phyloP scores from a whole-genome alignment of 352 stramenopile genomes.

The Pythium rishiriense region DNA sequence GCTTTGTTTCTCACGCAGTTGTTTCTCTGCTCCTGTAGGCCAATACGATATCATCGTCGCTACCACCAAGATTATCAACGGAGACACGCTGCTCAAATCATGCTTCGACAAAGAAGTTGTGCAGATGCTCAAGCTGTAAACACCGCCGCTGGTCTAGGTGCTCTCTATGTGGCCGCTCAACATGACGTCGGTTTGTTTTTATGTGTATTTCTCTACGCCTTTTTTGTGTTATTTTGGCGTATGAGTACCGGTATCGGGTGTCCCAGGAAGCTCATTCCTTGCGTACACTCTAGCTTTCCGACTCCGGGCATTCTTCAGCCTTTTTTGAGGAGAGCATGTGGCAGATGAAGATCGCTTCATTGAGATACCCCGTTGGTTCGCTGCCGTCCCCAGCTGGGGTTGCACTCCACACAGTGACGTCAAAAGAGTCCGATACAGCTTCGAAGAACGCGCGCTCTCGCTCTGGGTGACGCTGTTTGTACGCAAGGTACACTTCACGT shows the following conservation, averaged over 20 bases:
- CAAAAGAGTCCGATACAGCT: conserved; percentile 35
- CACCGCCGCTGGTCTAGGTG: background rate
- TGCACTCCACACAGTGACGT: conserved; percentile 36
- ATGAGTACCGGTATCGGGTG: too few relatives aligned
- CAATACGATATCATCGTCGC: conserved; percentile 92
- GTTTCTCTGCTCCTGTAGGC: conserved; percentile 41
- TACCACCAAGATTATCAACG: conserved; percentile 93
- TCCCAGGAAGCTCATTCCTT: background rate
- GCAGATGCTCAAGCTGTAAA: conserved; percentile 69
- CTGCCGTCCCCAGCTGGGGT: background rate
- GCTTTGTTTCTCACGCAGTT: conserved; percentile 4
- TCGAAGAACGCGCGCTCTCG: conserved; percentile 56
- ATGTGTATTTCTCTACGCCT: background rate
- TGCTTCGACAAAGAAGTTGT: conserved; percentile 86
- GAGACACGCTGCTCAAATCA: conserved; percentile 83
- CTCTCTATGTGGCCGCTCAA: background rate
- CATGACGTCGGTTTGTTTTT: background rate
- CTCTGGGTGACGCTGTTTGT: conserved; percentile 65
- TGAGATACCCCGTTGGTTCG: conserved; percentile 28
- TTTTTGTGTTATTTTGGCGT: background rate
- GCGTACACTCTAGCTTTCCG: background rate
- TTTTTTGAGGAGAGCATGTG: background rate
- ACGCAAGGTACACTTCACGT: conserved; percentile 49
- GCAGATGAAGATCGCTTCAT: conserved; percentile 54
- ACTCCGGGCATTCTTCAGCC: background rate